Percentiles rank a stretch among this genome's conserved stretches.
Conservation (phyloP, 2,329 filamentous ascomycete species). For the Biscogniauxia marginata region DNA sequence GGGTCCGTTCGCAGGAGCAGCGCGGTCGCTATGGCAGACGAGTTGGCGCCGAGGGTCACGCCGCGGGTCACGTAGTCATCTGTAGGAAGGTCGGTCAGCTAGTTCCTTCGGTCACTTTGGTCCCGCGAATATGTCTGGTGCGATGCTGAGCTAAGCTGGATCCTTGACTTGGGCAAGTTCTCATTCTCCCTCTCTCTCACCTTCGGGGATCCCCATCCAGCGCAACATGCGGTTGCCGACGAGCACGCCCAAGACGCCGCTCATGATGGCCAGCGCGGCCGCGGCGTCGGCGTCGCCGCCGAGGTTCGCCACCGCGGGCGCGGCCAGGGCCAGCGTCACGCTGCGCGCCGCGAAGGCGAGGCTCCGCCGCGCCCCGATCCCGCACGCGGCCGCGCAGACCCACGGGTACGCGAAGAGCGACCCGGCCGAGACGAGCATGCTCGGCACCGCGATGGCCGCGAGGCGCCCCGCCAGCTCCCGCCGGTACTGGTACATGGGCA, state of each 20-base stretch:
- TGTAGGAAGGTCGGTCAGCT: slow-evolving; percentile 15
- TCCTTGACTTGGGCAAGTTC: too few species aligned
- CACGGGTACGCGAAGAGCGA: slow-evolving; percentile 59
- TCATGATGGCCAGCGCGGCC: slow-evolving; percentile 57
- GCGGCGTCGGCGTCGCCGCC: slow-evolving; percentile 56
- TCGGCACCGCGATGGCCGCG: slow-evolving; percentile 53
- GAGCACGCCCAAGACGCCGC: slow-evolving; percentile 57
- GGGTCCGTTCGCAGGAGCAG: slow-evolving; percentile 55
- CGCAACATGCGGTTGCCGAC: slow-evolving; percentile 50
- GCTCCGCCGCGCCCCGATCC: slow-evolving; percentile 51
- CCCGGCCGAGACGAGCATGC: slow-evolving; percentile 47
- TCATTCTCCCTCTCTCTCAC: slow-evolving; percentile 28
- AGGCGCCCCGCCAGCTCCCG: slow-evolving; percentile 54
- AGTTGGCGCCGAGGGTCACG: slow-evolving; percentile 60
- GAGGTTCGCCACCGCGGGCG: slow-evolving; percentile 54
- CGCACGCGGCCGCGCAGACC: slow-evolving; percentile 48
- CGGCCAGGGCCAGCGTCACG: slow-evolving; percentile 59
- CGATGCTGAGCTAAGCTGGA: too few species aligned
- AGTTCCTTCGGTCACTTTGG: too few species aligned
- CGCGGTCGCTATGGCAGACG: slow-evolving; percentile 58
- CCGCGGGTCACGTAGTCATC: slow-evolving; percentile 65
- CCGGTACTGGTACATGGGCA: slow-evolving; percentile 62
- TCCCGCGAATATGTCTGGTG: too few species aligned
- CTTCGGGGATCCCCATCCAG: slow-evolving; percentile 52
- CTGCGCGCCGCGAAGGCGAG: slow-evolving; percentile 57